Evolutionary conservation across 768 basidiomycete genomes (phyloP), one percentile per base, ranked within the genome.

Genomic region (Epithele typhae): DNA sequence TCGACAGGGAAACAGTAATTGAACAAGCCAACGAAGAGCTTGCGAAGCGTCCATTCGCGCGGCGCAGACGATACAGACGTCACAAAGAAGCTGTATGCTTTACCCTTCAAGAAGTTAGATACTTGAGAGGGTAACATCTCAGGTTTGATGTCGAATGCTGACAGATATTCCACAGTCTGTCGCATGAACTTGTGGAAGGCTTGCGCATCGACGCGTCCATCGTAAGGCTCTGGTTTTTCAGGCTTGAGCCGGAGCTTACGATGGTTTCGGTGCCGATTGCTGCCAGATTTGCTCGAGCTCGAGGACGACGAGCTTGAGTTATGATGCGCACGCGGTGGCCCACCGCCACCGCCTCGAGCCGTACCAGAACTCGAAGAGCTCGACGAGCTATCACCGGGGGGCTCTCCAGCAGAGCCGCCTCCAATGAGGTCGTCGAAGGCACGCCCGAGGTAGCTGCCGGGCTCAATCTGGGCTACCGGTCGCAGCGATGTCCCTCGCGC

Each of bases 71-170:
- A 40, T 0, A 59, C 48, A 17, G 45, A 41, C 10, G 58, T 55
- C 35, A 59, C 57, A 47, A 53, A 64, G 42, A 59, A 64, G 19
- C 52, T 37, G 45, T 57, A 58, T 0, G 63, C 58, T 7, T 51
- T 40, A 2, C 54, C 60, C 1, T 19, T 40, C 24, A 63, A 21
- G 40, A 57, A 63, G 18, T 46, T 43, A 1, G 53, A 54, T 3
- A 52, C 43, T 1, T 32, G 21, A 9, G 39, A 37, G 1, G 43
- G 47, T 0, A 33, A 17, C 30, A 45, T 37, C 5, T 6, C 5
- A 6, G 14, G 17, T 0, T 24, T 23, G 1, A 53, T 12, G 3
- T 37, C 25, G 32, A 39, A 52, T 4, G 27, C 52, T 5, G 47
- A 39, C 14, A 53, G 4, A 32, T 53, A 53, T 4, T 53, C 52